Evolutionary conservation across 2,329 filamentous ascomycete species (phyloP), one percentile per base, ranked within the genome.

Genomic region (Fusarium sublunatum): DNA sequence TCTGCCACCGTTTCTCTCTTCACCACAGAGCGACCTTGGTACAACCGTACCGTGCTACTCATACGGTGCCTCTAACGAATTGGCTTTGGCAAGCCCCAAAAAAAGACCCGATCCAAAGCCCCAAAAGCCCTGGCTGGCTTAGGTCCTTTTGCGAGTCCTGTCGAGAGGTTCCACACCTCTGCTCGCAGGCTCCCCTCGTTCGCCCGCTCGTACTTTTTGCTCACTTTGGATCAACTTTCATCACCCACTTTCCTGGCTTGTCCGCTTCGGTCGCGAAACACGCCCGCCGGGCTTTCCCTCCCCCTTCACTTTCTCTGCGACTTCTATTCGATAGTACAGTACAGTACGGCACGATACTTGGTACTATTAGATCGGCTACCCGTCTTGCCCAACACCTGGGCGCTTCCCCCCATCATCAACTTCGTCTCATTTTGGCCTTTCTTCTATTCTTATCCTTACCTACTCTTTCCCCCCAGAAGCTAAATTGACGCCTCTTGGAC

Each of bases 251-350:
- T 28, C 48, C 36, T 38, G 46, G 29, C 46, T 45, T 65, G 43
- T 50, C 51, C 65, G 48, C 61, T 48, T 68, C 50, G 54, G 61
- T 69, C 58, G 61, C 66, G 66, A 69, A 67, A 57, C 53, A 53
- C 58, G 60, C 55, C 32, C 25, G 45, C 57, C 53, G 31, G 45
- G 41, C 58, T 49, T 39, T 50, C 41, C 34, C 32, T 48, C 39
- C 45, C 45, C 52, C 52, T 62, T 65, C 62, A 48, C 58, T 63
- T 61, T 63, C 53, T 51, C 62, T 59, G 45, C 49, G 46, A 66
- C 57, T 63, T 56, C 9, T n/a, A 36, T 36, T 19, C 13, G 34
- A 42, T 24, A 36, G 53, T 41, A 34, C 51, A 31, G 53, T 34
- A 38, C 46, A 15, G 31, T 46, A 24, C 42, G 38, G 61, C 13